Percentiles rank a stretch among this genome's conserved stretches.
Conservation (phyloP, 108 stramenopile genomes). For the Skeletonema menzelii region DNA sequence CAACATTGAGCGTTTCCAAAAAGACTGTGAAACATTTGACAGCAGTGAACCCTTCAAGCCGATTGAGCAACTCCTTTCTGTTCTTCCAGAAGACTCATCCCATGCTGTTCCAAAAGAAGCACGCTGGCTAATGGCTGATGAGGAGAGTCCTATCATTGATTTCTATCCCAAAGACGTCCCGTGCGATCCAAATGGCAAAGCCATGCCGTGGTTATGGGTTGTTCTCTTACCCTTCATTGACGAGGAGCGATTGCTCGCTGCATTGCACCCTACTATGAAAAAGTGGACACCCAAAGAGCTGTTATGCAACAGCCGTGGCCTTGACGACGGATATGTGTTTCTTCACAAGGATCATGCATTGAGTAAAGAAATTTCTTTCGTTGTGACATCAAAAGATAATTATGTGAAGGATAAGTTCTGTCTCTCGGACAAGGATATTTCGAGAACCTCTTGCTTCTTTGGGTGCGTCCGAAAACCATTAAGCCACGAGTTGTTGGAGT, state of each 20-base stretch:
- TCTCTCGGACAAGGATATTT: conserved; percentile 50
- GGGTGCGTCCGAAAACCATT: conserved; percentile 76
- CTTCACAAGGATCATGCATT: conserved; percentile 69
- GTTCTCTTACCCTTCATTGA: conserved; percentile 98
- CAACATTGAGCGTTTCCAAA: conserved; percentile 89
- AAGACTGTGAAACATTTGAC: conserved; percentile 78
- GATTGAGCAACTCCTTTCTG: conserved; percentile 97
- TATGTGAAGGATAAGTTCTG: conserved; percentile 49
- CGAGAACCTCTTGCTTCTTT: conserved; percentile 64
- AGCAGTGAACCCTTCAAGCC: conserved; percentile 93
- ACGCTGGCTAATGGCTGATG: conserved; percentile 89
- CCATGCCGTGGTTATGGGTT: conserved; percentile 99
- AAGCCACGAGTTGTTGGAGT: conserved; percentile 69
- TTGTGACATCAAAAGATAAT: conserved; percentile 54
- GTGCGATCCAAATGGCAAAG: conserved; percentile 98
- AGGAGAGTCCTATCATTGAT: conserved; percentile 94
- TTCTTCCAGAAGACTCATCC: conserved; percentile 93
- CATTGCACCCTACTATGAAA: conserved; percentile 82
- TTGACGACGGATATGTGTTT: conserved; percentile 88
- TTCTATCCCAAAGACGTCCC: conserved; percentile 95
- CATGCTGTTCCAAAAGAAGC: conserved; percentile 93
- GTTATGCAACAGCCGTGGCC: conserved; percentile 76
- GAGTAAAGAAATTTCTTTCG: conserved; percentile 43
- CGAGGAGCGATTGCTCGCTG: conserved; percentile 86
- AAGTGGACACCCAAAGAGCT: conserved; percentile 85